A percentile compares a stretch with the other conserved stretches of the same genome.
Conservation (phyloP, 2,329 filamentous ascomycete genomes). For the Tricladium varicosporioides region DNA sequence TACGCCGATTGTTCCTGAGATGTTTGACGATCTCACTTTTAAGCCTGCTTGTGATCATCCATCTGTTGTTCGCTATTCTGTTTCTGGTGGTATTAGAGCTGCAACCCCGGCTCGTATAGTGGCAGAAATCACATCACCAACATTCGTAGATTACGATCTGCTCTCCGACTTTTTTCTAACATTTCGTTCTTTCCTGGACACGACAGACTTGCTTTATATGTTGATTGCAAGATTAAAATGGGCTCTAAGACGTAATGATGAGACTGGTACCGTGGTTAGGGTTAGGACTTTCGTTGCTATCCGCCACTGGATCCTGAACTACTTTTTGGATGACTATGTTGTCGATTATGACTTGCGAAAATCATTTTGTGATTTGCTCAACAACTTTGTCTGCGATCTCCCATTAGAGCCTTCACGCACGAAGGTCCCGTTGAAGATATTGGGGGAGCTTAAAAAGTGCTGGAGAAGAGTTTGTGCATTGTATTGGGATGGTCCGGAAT, state of each 20-base stretch:
- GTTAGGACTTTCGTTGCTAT: constrained; percentile 94
- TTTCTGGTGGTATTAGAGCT: constrained; percentile 73
- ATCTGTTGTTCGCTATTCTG: constrained; percentile 78
- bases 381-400: constrained; percentile 60
- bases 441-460: constrained; percentile 93
- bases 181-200: constrained; percentile 81
- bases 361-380: constrained; percentile 79
- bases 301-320: constrained; percentile 96
- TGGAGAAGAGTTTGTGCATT: constrained; percentile 89
- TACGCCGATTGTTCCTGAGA: constrained; percentile 61
- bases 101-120: constrained; percentile 89
- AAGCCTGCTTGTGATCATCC: constrained; percentile 77
- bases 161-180: constrained; percentile 98
- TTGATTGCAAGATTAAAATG: constrained; percentile 82
- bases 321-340: constrained; percentile 93
- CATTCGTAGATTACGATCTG: constrained; percentile 93
- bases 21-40: constrained; percentile 79
- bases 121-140: constrained; percentile 93
- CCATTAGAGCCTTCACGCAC: constrained; percentile 42
- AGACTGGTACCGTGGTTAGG: constrained; percentile 88
- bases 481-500: constrained; percentile 80
- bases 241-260: constrained; percentile 77
- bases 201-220: constrained; percentile 75
- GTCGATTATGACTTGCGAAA: constrained; percentile 69
- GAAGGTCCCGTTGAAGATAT: constrained; percentile 72